Evolutionary conservation across 768 basidiomycete genomes (phyloP).

Genomic region (Tricholoma sp.): DNA sequence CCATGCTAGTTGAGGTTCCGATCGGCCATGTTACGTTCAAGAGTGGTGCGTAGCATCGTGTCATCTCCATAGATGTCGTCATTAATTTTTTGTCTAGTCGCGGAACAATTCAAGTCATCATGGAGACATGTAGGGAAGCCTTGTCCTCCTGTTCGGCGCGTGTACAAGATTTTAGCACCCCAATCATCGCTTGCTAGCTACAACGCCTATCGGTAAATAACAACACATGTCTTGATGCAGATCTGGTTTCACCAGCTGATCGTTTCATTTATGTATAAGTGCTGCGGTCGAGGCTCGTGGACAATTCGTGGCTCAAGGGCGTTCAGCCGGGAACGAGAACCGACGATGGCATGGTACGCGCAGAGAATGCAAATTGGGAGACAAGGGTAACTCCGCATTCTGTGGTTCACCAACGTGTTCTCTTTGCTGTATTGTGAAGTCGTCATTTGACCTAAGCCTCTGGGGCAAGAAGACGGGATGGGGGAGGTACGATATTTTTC

Average conservation of each 20-base stretch:
- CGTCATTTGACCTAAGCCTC: constrained; percentile 57
- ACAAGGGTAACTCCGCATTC: constrained; percentile 50
- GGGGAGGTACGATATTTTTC: constrained; percentile 45
- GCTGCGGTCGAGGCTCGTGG: constrained; percentile 54
- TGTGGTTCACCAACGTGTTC: constrained; percentile 57
- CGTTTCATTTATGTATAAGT: constrained; percentile 31
- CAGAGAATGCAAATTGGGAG: constrained; percentile 59
- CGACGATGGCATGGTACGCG: constrained; percentile 74
- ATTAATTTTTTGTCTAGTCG: constrained; percentile 31
- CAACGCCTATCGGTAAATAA: constrained; percentile 53
- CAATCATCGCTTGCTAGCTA: constrained; percentile 48
- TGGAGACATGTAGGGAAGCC: constrained; percentile 56
- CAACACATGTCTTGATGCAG: not conserved
- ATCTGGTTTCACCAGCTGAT: not conserved
- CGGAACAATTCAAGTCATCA: constrained; percentile 63
- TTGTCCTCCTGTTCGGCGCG: constrained; percentile 52
- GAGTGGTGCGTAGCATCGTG: constrained; percentile 41
- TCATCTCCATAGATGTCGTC: not conserved
- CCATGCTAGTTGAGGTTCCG: constrained; percentile 56
- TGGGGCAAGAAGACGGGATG: constrained; percentile 70
- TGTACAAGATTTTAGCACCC: constrained; percentile 61
- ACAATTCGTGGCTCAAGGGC: constrained; percentile 47
- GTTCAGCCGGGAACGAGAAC: constrained; percentile 65
- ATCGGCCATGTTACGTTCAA: constrained; percentile 56
- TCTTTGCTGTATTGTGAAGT: constrained; percentile 58